Conservation (phyloP, 2,329 filamentous ascomycete genomes). For the Fusarium luffae region DNA sequence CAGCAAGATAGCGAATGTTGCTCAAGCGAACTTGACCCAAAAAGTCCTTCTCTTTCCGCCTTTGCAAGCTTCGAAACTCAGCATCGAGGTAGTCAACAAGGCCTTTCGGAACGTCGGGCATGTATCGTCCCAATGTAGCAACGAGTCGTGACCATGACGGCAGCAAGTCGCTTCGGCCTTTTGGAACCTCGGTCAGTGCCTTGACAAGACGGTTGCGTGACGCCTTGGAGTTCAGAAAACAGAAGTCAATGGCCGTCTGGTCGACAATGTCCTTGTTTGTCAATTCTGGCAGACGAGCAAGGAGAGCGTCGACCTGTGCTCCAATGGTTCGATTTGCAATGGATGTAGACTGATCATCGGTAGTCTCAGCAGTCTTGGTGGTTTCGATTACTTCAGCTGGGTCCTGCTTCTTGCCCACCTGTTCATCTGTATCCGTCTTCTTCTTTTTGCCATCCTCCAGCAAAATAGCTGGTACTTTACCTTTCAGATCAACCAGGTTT, state of each 20-base stretch:
- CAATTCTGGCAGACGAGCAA: constrained; percentile 88
- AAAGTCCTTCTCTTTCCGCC: constrained; percentile 98
- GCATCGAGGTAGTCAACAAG: constrained; percentile 93
- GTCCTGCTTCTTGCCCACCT: constrained; percentile 80
- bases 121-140: constrained; percentile 91
- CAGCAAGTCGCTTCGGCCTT: constrained; percentile 89
- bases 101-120: constrained; percentile 93
- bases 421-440: constrained; percentile 83
- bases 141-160: constrained; percentile 93
- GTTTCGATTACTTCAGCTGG: constrained; percentile 60
- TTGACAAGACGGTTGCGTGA: constrained; percentile 95
- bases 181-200: constrained; percentile 92
- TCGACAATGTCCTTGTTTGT: constrained; percentile 93
- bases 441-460: constrained; percentile 97
- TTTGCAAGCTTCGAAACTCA: constrained; percentile 95
- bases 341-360: constrained; percentile 88
- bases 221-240: constrained; percentile 97
- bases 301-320: constrained; percentile 91
- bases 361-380: constrained; percentile 63
- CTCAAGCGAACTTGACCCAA: constrained; percentile 91
- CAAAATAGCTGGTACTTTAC: constrained; percentile 92
- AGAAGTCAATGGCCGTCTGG: constrained; percentile 94
- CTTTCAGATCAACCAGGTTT: constrained; percentile 93
- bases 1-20: constrained; percentile 97
- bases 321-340: constrained; percentile 98